Base-by-base conservation (phyloP, 805 yeast species). In the Starmerella scarabaei region DNA sequence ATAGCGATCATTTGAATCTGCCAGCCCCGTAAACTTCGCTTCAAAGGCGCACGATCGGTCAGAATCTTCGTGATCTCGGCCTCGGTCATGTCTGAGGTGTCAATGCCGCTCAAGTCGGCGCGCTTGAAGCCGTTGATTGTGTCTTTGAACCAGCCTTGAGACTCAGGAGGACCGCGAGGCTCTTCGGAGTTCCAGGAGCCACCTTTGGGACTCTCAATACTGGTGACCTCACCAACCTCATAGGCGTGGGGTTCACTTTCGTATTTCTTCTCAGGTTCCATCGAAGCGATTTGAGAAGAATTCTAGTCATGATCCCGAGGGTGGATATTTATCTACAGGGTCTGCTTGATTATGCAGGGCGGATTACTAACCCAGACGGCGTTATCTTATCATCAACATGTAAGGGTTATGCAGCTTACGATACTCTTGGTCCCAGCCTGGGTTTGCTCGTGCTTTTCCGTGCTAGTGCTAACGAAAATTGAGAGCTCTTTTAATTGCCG, bases 1-100 rank as follows among this genome's bases (percentile, higher is more conserved):
- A 83, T 66, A 30, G 93, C 84, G 53, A 82, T 78, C 74, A 80
- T 74, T 39, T 55, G 58, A 32, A 61, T 37, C 41, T 61, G 65
- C 9, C 62, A 49, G n/a, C 50, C 40, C 43, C 55, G 57, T 39
- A 61, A 53, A 17, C 40, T 41, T 35, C 74, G 58, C 33, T 71
- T 64, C 12, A 50, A 39, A 1, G 54, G 53, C 4, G 51, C 49
- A 15, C 40, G 41, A 12, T 48, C 38, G 16, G 41, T 44, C 20
- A 49, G 41, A 15, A 41, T 37, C 11, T 37, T 44, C 28, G 38
- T 45, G 30, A 50, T 43, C 40, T 50, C 52, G 15, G 36, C 62
- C 45, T 65, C 69, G 31, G 63, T 36, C 50, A 53, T 38, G 21
- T 38, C 37, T 3, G 26, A 31, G 17, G 45, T 49, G 26, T 67